phyloP scores from a whole-genome alignment of 1,284 basidiomycete species.

The Austroboletus novae-zelandiae region DNA sequence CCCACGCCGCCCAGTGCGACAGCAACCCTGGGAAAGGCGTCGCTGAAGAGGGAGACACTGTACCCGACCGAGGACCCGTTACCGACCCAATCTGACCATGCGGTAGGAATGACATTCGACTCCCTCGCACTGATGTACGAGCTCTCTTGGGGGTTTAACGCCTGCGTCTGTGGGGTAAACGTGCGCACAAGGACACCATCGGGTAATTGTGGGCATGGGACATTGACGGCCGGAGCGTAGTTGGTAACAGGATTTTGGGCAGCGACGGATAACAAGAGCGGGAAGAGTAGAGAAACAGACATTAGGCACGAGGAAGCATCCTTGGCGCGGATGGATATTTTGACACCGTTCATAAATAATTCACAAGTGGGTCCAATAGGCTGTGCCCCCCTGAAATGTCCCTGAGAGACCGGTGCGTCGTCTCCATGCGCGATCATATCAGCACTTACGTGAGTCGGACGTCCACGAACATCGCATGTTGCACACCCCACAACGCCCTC shows the following conservation, averaged over 20 bases:
- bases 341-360: neutral
- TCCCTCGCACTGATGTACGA: conserved; percentile 47
- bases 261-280: neutral
- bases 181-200: conserved; percentile 45
- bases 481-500: neutral
- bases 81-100: conserved; percentile 61
- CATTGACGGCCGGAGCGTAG: conserved; percentile 50
- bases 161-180: conserved; percentile 51
- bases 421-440: neutral
- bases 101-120: conserved; percentile 40
- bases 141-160: conserved; percentile 47
- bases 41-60: conserved; percentile 40
- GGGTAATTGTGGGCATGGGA: conserved; percentile 50
- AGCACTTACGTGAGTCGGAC: neutral
- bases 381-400: conserved; percentile 8
- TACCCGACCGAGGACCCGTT: conserved; percentile 54
- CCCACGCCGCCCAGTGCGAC: conserved; percentile 62
- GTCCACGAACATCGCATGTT: neutral
- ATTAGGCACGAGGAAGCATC: conserved; percentile 15
- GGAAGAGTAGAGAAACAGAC: neutral
- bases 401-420: neutral
- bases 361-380: neutral
- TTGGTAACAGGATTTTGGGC: conserved; percentile 5
- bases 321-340: neutral
- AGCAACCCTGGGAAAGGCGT: conserved; percentile 49